Conservation (phyloP, 805 yeast genomes). For the Lachancea fermentati region DNA sequence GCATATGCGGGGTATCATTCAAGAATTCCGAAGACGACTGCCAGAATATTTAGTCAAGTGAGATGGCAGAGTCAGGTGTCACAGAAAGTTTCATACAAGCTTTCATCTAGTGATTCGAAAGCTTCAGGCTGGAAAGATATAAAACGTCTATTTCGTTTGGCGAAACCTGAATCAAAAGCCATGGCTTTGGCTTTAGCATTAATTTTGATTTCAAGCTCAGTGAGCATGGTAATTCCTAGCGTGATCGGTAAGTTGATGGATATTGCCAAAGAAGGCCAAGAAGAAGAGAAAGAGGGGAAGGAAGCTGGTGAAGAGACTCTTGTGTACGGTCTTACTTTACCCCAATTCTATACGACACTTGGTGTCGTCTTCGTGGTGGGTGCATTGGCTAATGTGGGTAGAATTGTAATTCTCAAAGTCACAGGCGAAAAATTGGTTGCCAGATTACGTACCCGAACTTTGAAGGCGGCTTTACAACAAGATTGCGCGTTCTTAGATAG, state of each 20-base stretch:
- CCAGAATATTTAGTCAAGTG: background rate
- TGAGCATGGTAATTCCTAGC: slow-evolving; percentile 75
- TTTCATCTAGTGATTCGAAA: slow-evolving; percentile 24
- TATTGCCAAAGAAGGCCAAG: slow-evolving; percentile 40
- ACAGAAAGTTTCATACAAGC: background rate
- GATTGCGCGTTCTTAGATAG: slow-evolving; percentile 87
- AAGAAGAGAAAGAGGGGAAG: slow-evolving; percentile 13
- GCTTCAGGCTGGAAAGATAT: slow-evolving; percentile 34
- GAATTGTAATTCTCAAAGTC: slow-evolving; percentile 67
- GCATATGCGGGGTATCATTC: background rate
- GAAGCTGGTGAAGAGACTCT: slow-evolving; percentile 29
- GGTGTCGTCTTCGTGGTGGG: slow-evolving; percentile 65
- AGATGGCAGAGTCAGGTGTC: slow-evolving; percentile 5
- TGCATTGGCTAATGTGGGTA: slow-evolving; percentile 71
- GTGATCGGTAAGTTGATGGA: slow-evolving; percentile 85
- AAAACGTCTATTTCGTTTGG: slow-evolving; percentile 46
- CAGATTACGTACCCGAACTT: slow-evolving; percentile 68
- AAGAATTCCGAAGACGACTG: background rate
- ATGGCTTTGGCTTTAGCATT: slow-evolving; percentile 57
- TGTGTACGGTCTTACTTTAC: slow-evolving; percentile 56
- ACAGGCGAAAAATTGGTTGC: slow-evolving; percentile 89
- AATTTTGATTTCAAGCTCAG: slow-evolving; percentile 65
- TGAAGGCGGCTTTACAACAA: slow-evolving; percentile 72
- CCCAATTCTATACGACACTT: slow-evolving; percentile 58
- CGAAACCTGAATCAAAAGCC: slow-evolving; percentile 51